Conservation (phyloP, 331 rosid genomes). For the Malus hybrid region DNA sequence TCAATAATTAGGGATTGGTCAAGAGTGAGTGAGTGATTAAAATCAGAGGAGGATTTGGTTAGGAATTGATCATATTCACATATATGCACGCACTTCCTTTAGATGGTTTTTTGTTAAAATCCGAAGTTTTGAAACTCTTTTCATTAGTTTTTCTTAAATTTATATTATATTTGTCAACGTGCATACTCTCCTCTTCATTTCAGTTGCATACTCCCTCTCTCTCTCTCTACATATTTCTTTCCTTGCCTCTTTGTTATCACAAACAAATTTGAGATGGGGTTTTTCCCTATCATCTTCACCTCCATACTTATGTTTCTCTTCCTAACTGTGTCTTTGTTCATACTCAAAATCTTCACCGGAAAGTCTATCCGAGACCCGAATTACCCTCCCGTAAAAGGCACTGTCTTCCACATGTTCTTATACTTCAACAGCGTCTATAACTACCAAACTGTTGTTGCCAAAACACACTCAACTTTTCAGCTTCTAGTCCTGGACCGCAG, state of each 20-base stretch:
- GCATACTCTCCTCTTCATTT: no score
- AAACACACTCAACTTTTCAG: constrained; percentile 7
- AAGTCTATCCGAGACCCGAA: constrained; percentile 30
- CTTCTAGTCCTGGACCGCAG: constrained; percentile 3
- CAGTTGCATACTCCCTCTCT: neutral
- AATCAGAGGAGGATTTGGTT: no score
- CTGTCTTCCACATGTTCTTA: constrained; percentile 22
- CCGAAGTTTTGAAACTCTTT: no score
- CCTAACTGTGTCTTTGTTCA: constrained; percentile 9
- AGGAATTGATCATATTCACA: no score
- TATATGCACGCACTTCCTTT: no score
- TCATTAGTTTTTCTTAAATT: no score
- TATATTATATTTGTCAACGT: no score
- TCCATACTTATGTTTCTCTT: constrained; percentile 12
- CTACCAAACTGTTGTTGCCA: constrained; percentile 23
- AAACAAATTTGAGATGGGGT: constrained; percentile 9
- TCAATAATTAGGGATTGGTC: no score
- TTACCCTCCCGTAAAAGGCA: constrained; percentile 47
- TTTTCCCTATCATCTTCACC: constrained; percentile 4
- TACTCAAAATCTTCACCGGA: constrained; percentile 18
- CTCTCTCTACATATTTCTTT: neutral
- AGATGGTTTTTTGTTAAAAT: no score
- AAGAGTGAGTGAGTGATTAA: no score
- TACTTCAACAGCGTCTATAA: constrained; percentile 36
- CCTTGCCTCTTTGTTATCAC: neutral